Evolutionary conservation across 305 asterid genomes (phyloP), one percentile per base, ranked within the genome.

Genomic region (Solanum hybrid): DNA sequence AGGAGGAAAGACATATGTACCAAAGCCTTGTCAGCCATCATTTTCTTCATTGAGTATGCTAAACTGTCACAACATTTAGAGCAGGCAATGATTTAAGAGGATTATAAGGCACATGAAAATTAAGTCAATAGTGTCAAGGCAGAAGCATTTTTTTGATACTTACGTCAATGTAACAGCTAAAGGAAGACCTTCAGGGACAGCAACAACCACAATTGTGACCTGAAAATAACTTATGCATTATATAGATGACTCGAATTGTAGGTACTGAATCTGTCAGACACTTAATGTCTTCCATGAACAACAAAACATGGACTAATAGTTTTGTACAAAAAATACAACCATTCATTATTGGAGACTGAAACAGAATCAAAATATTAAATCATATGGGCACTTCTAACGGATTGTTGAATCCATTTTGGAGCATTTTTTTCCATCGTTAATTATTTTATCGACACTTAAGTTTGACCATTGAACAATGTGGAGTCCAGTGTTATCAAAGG

Each of bases 11-110:
- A n/a, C 14, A 8, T 71, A 89, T 91, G 36, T 92, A 96, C 99
- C 98, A 97, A 92, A 88, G 99, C 99, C 97, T 97, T 97, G 93
- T 97, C 99, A 72, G 98, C 97, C 99, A 97, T 97, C 99, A 97
- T 97, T 92, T 96, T 97, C 95, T 96, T 96, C 99, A 97, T 96
- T 88, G 99, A 97, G 92, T 94, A 97, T 34, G 99, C 99, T 89
- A 96, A 91, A 89, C 99, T 97, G 98, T 92, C 88, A 89, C 80
- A 86, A 77, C 89, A 91, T 90, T 79, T 80, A 72, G 88, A 88
- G 27, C 42, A 84, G 75, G 71, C 73, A 89, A 87, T 46, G 89
- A 71, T 71, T 77, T 86, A 91, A 82, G 79, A 89, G 84, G 89
- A 89, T 42, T 87, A 72, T 60, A 87, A 38, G 69, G 90, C 86